These are phyloP conservation scores for Lactifluus hygrophoroides DNA, from an alignment of 768 basidiomycete genomes.

Conservation along the genomic window DNA sequence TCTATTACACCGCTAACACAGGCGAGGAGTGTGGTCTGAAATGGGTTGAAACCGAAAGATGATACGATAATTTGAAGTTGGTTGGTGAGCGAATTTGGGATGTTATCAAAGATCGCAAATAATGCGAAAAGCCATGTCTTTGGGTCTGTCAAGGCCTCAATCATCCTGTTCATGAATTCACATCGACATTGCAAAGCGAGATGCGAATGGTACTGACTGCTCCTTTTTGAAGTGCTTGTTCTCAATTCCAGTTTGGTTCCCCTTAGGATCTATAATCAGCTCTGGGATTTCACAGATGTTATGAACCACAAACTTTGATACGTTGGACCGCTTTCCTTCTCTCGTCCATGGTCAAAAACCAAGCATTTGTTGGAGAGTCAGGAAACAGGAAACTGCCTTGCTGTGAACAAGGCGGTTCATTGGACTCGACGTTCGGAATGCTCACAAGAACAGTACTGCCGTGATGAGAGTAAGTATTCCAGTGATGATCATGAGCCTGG, in stretches of 20 bases:
- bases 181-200: neutral
- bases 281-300: neutral
- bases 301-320: constrained; percentile 41
- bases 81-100: constrained; percentile 61
- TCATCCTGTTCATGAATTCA: constrained; percentile 37
- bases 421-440: neutral
- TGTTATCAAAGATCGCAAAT: constrained; percentile 50
- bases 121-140: constrained; percentile 75
- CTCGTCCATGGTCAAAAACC: constrained; percentile 65
- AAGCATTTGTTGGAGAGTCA: constrained; percentile 64
- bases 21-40: constrained; percentile 62
- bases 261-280: constrained; percentile 27
- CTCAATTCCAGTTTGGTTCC: constrained; percentile 75
- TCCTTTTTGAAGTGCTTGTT: constrained; percentile 76
- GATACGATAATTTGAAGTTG: constrained; percentile 57
- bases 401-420: neutral
- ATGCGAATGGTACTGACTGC: constrained; percentile 43
- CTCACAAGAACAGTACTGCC: constrained; percentile 48
- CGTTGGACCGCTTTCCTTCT: constrained; percentile 53
- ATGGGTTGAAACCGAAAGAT: constrained; percentile 52
- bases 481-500: constrained; percentile 63
- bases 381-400: constrained; percentile 56
- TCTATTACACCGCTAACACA: constrained; percentile 60
- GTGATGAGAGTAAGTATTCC: constrained; percentile 48
- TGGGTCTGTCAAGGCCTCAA: constrained; percentile 56